Conservation (phyloP, 176 grass and related monocot species). For the barley (Hordeum vulgare) region MorexV3_pseudomolecules_assembly NC_058521.1:22714160-22714659, state of each 20-base stretch:
- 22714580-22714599: background rate
- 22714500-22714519: background rate
- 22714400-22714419: background rate
- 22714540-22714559: too few relatives aligned
- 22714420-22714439: background rate
- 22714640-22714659: background rate
- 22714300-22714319: background rate
- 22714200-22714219: background rate
- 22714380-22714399: background rate
- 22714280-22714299: background rate
- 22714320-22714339: background rate
- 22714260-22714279: background rate
- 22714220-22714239: background rate
- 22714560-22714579: too few relatives aligned
- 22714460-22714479: background rate
- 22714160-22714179: too few relatives aligned
- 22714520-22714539: background rate
- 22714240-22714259: background rate
- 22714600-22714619: background rate
- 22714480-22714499: background rate
- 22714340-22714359: background rate
- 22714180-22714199: background rate
- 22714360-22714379: background rate
- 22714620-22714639: background rate
- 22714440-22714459: background rate